Base-by-base conservation (phyloP, 352 stramenopile species). In the Halophytophthora batemanensis region DNA sequence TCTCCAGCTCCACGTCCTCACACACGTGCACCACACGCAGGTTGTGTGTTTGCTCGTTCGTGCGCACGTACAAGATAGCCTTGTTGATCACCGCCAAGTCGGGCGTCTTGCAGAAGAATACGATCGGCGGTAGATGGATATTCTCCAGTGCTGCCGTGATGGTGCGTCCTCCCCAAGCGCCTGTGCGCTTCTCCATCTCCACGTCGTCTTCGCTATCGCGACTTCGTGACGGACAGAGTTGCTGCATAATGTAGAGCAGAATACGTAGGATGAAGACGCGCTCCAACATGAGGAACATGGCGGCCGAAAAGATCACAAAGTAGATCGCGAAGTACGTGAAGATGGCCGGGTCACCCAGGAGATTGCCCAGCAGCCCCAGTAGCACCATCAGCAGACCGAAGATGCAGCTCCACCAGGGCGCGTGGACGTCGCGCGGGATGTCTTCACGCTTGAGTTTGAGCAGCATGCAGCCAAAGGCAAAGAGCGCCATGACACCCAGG, bases 1-100 rank as follows among this genome's bases (percentile, higher is more conserved):
- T 41, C 41, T 73, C 43, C 29, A 68, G 47, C 22, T 66, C 57
- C 17, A 50, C 23, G 15, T 61, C 50, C 39, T 82, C 71, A 40
- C 72, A 82, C 40, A 92, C 72, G 64, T 98, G 90, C 11, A 97
- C 85, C 31, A 98, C 75, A 40, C 90, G 75, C 28, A 98, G 69
- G 46, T 91, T 93, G 68, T 95, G 83, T 25, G 90, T 97, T 55
- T 97, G 86, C 39, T 94, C 83, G 64, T 98, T 98, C 43, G 87
- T 76, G 21, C 82, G 82, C 37, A 98, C 90, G 58, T 98, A 98
- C 3, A 97, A 64, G 46, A 98, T 90, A 2, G 90, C 90, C 60
- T 98, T 98, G 70, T 98, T 98, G 33, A 97, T 64, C 33, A 96
- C 52, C 31, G 89, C 74, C 4, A 97, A 59, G 55, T 97, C 74